A percentile compares a stretch with the other conserved stretches of the same genome.
Conservation (phyloP, 495 filamentous ascomycete genomes). For the Penicillium roqueforti region DNA sequence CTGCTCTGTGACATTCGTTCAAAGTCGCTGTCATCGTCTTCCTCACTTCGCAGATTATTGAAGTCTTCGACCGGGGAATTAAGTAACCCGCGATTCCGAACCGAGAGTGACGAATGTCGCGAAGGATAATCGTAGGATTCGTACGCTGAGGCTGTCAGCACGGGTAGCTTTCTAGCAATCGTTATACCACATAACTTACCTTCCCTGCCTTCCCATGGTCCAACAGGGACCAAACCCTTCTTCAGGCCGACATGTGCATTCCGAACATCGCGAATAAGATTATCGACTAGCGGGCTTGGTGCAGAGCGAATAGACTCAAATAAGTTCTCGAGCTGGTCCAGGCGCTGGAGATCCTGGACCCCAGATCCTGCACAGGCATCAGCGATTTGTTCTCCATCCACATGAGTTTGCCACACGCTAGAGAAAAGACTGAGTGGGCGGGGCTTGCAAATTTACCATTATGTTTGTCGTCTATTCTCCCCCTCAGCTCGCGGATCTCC, state of each 20-base stretch:
- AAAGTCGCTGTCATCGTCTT: slow-evolving; percentile 15
- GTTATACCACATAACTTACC: slow-evolving; percentile 29
- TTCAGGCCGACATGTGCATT: slow-evolving; percentile 20
- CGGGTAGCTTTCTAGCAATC: no score
- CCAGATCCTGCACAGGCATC: slow-evolving; percentile 19
- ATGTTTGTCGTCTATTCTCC: slow-evolving; percentile 23
- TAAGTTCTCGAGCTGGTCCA: slow-evolving; percentile 35
- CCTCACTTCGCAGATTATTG: slow-evolving; percentile 10
- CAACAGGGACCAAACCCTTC: slow-evolving; percentile 19
- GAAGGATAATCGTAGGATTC: slow-evolving; percentile 12
- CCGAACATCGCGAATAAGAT: slow-evolving; percentile 35
- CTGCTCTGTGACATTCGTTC: slow-evolving; percentile 16
- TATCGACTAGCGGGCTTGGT: slow-evolving; percentile 31
- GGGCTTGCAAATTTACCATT: slow-evolving; percentile 24
- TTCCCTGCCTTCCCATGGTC: slow-evolving; percentile 30
- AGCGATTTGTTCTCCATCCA: not conserved
- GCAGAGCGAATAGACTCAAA: slow-evolving; percentile 42
- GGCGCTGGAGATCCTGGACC: slow-evolving; percentile 23
- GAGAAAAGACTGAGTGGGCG: not conserved
- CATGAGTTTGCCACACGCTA: not conserved
- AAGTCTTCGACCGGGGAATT: slow-evolving; percentile 6
- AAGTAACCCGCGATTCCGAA: slow-evolving; percentile 4
- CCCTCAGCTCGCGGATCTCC: slow-evolving; percentile 36
- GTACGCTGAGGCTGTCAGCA: slow-evolving; percentile 16
- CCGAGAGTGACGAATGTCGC: slow-evolving; percentile 11